Conservation (phyloP, 148 eudicot species). For the Vaccinium darrowii region DNA sequence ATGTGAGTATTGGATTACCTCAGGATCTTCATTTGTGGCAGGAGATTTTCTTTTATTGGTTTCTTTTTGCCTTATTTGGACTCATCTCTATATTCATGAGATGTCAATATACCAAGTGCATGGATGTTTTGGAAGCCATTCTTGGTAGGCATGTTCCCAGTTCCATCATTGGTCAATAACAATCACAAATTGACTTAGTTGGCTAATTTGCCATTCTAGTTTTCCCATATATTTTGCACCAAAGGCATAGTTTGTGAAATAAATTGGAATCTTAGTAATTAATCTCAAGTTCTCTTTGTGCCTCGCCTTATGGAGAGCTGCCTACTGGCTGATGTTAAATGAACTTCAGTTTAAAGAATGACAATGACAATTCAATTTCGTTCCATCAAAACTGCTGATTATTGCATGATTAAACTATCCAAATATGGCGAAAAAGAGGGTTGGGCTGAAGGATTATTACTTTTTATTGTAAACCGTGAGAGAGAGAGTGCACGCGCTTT, state of each 20-base stretch:
- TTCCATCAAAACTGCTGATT: not conserved
- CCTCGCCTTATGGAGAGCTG: no score
- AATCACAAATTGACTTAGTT: not conserved
- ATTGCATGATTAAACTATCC: not conserved
- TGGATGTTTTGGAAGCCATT: not conserved
- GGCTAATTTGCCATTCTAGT: not conserved
- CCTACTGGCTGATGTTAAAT: not conserved
- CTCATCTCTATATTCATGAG: not conserved
- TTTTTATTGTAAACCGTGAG: no score
- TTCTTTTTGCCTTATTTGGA: not conserved
- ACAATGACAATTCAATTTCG: not conserved
- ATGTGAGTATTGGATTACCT: constrained; percentile 47
- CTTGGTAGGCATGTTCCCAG: not conserved
- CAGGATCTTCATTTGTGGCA: not conserved
- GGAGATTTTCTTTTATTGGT: not conserved
- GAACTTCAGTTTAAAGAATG: not conserved
- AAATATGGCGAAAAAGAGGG: not conserved
- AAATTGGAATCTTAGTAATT: no score
- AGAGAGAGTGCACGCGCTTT: no score
- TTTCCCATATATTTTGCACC: no score
- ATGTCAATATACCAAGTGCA: not conserved
- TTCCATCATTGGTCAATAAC: not conserved
- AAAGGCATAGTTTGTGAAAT: no score
- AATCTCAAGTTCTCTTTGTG: no score
- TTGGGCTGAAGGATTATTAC: no score